phyloP scores from a whole-genome alignment of 2,329 filamentous ascomycete species.

The Xenoacremonium recifei region DNA sequence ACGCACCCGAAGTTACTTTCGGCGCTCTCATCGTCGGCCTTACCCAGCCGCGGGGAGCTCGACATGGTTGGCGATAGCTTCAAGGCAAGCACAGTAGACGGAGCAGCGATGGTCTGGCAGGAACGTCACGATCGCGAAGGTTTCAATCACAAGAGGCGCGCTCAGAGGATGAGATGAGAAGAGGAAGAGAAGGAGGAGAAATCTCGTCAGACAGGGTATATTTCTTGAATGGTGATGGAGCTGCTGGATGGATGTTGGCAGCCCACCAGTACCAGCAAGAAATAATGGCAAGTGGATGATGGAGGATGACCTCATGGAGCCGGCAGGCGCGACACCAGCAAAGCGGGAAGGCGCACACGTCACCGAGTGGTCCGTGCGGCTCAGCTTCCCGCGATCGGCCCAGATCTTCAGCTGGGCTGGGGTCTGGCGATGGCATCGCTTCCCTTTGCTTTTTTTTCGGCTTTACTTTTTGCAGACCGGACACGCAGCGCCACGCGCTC shows the following conservation, averaged over 20 bases:
- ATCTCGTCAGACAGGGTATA: too few species aligned
- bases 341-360: not conserved
- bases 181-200: not conserved
- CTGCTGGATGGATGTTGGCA: too few species aligned
- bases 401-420: slow-evolving; percentile 4
- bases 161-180: not conserved
- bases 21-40: slow-evolving; percentile 23
- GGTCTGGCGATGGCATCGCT: too few species aligned
- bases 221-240: too few species aligned
- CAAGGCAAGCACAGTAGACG: too few species aligned
- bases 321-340: not conserved
- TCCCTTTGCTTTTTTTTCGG: too few species aligned
- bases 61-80: slow-evolving; percentile 33
- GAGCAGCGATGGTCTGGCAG: not conserved
- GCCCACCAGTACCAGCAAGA: too few species aligned
- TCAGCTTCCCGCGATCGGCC: not conserved
- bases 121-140: not conserved
- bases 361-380: not conserved
- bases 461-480: too few species aligned
- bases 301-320: too few species aligned
- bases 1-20: slow-evolving; percentile 42
- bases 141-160: not conserved
- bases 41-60: slow-evolving; percentile 28
- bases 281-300: too few species aligned
- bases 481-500: too few species aligned